phyloP scores from a whole-genome alignment of 2,329 filamentous ascomycete genomes.

The Phyllosticta citriasiana region DNA sequence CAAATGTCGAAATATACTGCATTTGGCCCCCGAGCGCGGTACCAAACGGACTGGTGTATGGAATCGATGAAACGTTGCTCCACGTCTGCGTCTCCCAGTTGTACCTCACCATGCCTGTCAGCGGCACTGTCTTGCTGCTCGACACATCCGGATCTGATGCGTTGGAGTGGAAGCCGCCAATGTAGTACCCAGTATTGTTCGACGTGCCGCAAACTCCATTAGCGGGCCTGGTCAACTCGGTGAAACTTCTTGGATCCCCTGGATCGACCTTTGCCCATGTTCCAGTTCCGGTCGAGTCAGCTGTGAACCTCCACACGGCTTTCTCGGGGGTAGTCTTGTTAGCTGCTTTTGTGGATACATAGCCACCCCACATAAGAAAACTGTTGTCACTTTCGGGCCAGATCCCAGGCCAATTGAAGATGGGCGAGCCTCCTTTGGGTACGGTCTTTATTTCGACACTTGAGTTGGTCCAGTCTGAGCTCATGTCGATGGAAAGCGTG shows the following conservation, averaged over 20 bases:
- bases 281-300: background rate
- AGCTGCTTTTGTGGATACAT: background rate
- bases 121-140: background rate
- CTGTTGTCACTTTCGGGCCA: background rate
- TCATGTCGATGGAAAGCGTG: constrained; percentile 1
- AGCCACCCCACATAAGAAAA: constrained; percentile 3
- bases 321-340: background rate
- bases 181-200: background rate
- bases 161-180: background rate
- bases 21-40: background rate
- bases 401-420: background rate
- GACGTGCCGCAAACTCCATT: background rate
- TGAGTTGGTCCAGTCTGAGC: constrained; percentile 1
- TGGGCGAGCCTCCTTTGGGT: background rate
- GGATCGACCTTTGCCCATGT: background rate
- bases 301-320: background rate
- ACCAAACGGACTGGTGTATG: background rate
- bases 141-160: background rate
- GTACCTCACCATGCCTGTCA: constrained; percentile 3
- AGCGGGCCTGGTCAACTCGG: background rate
- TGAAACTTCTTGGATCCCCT: background rate
- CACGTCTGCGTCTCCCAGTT: background rate
- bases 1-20: background rate
- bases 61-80: background rate
- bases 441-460: background rate